These are phyloP conservation scores for Quercus tomentella DNA, from an alignment of 331 rosid genomes.

Conservation along the genomic window DNA sequence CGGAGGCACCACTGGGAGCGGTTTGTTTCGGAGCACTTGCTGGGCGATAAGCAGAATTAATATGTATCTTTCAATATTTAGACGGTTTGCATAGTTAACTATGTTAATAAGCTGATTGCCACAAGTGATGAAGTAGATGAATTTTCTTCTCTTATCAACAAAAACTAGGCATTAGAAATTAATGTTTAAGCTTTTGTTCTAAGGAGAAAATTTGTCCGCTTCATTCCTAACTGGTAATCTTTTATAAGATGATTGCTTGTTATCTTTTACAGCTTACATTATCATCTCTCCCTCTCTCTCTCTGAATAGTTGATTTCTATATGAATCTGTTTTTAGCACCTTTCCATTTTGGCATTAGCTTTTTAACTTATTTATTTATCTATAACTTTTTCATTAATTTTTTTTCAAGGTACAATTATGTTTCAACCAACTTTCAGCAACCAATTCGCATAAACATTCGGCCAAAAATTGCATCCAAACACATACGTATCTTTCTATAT, in stretches of 20 bases:
- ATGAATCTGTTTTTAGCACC: too few relatives aligned
- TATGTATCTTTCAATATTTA: background rate
- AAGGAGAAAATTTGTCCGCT: slow-evolving; percentile 66
- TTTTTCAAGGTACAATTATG: too few relatives aligned
- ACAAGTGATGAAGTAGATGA: slow-evolving; percentile 68
- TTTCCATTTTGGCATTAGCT: too few relatives aligned
- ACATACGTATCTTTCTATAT: too few relatives aligned
- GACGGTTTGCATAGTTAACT: slow-evolving; percentile 2
- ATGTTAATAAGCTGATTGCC: slow-evolving; percentile 43
- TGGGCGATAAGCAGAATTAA: slow-evolving; percentile 20
- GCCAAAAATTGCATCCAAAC: too few relatives aligned
- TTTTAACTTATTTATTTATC: too few relatives aligned
- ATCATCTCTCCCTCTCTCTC: background rate
- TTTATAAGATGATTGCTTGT: slow-evolving; percentile 9
- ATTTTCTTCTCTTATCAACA: slow-evolving; percentile 52
- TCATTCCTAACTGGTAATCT: slow-evolving; percentile 47
- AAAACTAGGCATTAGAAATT: slow-evolving; percentile 4
- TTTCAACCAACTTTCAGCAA: too few relatives aligned
- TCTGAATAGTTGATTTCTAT: too few relatives aligned
- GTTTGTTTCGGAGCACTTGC: slow-evolving; percentile 74
- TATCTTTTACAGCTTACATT: background rate
- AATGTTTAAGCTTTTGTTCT: slow-evolving; percentile 13
- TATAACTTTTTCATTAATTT: too few relatives aligned
- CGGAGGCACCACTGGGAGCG: slow-evolving; percentile 38
- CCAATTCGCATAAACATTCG: too few relatives aligned